Conservation (phyloP, 2,329 filamentous ascomycete species). For the Cercospora zeae-maydis region DNA sequence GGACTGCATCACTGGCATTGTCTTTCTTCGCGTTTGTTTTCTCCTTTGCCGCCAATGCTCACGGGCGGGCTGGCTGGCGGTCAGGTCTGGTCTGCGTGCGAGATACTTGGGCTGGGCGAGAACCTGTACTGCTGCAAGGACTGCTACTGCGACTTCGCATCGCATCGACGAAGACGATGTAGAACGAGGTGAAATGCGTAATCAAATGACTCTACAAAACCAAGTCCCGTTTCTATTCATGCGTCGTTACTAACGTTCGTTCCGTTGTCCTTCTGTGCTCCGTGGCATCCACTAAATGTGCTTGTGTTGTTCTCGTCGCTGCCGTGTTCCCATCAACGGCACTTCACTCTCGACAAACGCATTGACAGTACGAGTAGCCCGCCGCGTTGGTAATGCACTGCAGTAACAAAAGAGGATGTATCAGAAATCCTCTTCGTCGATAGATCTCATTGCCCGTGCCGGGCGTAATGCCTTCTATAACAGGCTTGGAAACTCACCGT, state of each 20-base stretch:
- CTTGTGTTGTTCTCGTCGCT: background rate
- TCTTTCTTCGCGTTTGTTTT: background rate
- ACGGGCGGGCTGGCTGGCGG: constrained; percentile 1
- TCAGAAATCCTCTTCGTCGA: background rate
- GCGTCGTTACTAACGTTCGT: background rate
- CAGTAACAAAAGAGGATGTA: background rate
- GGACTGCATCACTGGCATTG: background rate
- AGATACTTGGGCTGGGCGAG: constrained; percentile 4
- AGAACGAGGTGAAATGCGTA: background rate
- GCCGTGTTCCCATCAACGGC: background rate
- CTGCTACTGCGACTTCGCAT: background rate
- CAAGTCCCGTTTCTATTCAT: background rate
- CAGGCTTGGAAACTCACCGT: background rate
- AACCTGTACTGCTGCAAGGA: constrained; percentile 1
- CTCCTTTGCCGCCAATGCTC: background rate
- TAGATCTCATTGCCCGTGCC: background rate
- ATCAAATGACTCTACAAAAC: background rate
- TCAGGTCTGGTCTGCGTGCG: constrained; percentile 6
- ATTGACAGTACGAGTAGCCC: constrained; percentile 6
- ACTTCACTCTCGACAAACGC: background rate
- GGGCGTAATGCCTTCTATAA: background rate
- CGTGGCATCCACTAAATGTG: background rate
- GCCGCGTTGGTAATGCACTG: constrained; percentile 9
- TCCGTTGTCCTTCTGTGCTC: background rate
- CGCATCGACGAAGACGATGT: background rate